phyloP scores from a whole-genome alignment of 2,329 filamentous ascomycete species.

The Sarocladium kiliense region DNA sequence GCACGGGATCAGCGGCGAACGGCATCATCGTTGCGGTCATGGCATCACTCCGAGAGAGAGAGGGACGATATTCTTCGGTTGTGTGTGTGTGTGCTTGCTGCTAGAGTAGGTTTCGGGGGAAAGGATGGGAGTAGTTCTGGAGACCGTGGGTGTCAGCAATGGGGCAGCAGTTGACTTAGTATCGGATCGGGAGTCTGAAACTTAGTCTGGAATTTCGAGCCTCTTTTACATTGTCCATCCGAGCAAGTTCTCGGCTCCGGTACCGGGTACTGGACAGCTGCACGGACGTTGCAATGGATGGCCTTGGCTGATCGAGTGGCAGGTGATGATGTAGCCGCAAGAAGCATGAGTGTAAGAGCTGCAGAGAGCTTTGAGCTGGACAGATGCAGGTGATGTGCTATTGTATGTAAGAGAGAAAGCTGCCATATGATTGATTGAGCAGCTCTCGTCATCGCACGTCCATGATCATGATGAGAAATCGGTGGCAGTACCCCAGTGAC shows the following conservation, averaged over 20 bases:
- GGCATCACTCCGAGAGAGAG: neutral
- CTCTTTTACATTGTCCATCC: no score
- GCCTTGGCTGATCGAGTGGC: neutral
- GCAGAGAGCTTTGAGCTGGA: no score
- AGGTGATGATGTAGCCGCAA: neutral
- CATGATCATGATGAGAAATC: neutral
- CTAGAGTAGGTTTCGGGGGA: neutral
- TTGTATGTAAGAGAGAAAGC: neutral
- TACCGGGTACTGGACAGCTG: neutral
- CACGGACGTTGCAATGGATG: neutral
- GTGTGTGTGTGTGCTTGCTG: neutral
- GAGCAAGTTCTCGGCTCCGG: neutral
- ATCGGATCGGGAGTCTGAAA: neutral
- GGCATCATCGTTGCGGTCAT: conserved; percentile 1
- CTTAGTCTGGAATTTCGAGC: neutral
- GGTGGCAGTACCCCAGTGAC: no score
- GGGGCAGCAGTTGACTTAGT: neutral
- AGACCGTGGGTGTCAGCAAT: neutral
- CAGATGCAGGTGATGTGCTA: no score
- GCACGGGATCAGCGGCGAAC: conserved; percentile 6
- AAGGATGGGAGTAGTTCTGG: neutral
- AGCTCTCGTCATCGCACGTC: neutral
- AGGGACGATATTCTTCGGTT: neutral
- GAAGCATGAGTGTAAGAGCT: neutral
- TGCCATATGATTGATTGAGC: neutral